Conservation (phyloP, 139 green algal genomes). For the Chlamydomonas applanata region DNA sequence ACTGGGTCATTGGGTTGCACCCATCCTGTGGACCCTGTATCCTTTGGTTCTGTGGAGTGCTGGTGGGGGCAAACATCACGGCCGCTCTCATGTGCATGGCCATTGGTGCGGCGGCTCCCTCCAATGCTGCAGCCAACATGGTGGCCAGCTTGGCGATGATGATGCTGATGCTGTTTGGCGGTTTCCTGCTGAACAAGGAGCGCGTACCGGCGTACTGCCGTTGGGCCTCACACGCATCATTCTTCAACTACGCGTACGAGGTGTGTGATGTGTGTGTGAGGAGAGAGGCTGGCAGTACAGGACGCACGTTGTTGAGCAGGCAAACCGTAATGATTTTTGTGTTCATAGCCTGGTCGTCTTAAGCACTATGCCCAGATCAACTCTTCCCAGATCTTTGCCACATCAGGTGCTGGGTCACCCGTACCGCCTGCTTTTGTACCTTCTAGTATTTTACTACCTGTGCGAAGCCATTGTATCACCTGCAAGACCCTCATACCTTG, state of each 20-base stretch:
- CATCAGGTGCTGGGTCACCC: too few species aligned
- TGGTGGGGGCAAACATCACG: slow-evolving; percentile 44
- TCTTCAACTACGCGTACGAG: slow-evolving; percentile 74
- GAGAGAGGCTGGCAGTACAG: too few species aligned
- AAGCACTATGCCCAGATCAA: too few species aligned
- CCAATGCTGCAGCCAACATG: slow-evolving; percentile 64
- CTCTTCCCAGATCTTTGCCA: too few species aligned
- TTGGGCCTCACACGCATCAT: slow-evolving; percentile 46
- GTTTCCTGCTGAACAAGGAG: slow-evolving; percentile 77
- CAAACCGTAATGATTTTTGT: too few species aligned
- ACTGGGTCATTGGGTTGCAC: slow-evolving; percentile 63
- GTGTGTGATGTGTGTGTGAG: slow-evolving; percentile 11
- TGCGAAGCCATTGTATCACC: too few species aligned
- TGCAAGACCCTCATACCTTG: too few species aligned
- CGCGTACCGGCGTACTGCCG: slow-evolving; percentile 42
- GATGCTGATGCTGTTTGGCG: slow-evolving; percentile 69
- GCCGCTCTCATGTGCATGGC: slow-evolving; percentile 57
- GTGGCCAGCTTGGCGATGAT: slow-evolving; percentile 52
- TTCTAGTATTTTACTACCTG: too few species aligned
- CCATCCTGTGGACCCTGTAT: slow-evolving; percentile 51
- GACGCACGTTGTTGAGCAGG: too few species aligned
- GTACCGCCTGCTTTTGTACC: too few species aligned
- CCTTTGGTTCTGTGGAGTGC: slow-evolving; percentile 49
- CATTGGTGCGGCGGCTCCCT: slow-evolving; percentile 59
- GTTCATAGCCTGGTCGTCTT: too few species aligned